Evolutionary conservation across 371 early-diverging fungal genomes (phyloP).

Genomic region (Rhizopus microsporus): DNA sequence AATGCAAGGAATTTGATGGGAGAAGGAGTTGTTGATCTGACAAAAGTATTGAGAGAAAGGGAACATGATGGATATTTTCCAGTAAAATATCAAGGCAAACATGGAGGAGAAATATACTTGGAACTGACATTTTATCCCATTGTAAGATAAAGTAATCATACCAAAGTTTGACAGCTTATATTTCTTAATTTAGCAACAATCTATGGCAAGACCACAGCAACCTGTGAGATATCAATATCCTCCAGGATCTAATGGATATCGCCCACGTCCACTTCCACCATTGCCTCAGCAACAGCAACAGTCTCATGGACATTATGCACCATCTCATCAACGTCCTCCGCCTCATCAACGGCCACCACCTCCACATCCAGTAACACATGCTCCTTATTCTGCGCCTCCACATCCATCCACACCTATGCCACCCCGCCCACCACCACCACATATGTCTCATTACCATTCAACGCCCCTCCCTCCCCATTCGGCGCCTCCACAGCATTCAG

Average conservation of each 20-base stretch:
- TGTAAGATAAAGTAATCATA: constrained; percentile 19
- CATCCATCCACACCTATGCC: too few species aligned
- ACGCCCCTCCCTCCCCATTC: background rate
- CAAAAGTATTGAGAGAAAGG: constrained; percentile 27
- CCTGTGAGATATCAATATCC: constrained; percentile 25
- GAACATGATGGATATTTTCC: constrained; percentile 40
- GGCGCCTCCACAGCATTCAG: constrained; percentile 3
- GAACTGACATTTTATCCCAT: constrained; percentile 42
- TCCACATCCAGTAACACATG: background rate
- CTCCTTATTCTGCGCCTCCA: background rate
- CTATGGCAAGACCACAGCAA: constrained; percentile 18
- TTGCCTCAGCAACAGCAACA: constrained; percentile 4
- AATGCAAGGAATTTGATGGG: constrained; percentile 31
- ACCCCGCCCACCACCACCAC: background rate
- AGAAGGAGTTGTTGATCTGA: constrained; percentile 27
- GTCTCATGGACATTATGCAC: constrained; percentile 5
- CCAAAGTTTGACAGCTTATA: background rate
- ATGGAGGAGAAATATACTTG: constrained; percentile 32
- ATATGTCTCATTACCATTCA: background rate
- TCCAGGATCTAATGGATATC: constrained; percentile 1
- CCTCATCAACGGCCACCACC: constrained; percentile 2
- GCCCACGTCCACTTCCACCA: background rate
- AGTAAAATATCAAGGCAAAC: constrained; percentile 16
- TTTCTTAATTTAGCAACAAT: constrained; percentile 15
- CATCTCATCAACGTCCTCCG: constrained; percentile 4